Base-by-base conservation (phyloP, 139 green algal genomes). In the Chlamydomonas incerta region DNA sequence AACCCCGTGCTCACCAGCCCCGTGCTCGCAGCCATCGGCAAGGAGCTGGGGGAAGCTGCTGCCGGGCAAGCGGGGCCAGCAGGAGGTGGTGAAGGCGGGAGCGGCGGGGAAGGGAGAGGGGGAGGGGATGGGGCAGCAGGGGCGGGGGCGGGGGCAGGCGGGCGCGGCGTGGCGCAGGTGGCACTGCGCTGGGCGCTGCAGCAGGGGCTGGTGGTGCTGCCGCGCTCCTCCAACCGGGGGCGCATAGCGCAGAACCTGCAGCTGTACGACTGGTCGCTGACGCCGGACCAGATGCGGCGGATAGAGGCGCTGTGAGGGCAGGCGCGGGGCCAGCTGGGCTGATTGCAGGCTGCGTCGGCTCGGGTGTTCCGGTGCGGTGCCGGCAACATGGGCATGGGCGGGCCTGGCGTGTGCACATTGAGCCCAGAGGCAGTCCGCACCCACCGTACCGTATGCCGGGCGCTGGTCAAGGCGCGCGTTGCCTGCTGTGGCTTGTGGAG, bases 121-220 rank as follows among this genome's bases (percentile, higher is more conserved):
- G 31, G 50, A 14, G 47, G 6, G 41, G n/a, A n/a, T n/a, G 41
- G 41, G 41, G 5, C 8, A 50, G 41, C 6, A 50, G 41, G 8
- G 41, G 41, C 6, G 8, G 41, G 41, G 41, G 41, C 6, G 8
- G 41, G 41, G 6, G 41, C 6, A 5, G 57, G 8, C 10, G 80
- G 33, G 2, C 55, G 65, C 34, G 58, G 52, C 26, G 69, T 35
- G 34, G 90, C 83, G 18, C 91, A 95, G 87, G 92, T 95, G 55
- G 88, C 91, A 66, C 87, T 96, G 88, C 88, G 89, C 6, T 96
- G 94, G 94, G 94, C 93, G 58, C 89, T 96, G 87, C 92, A 95
- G 58, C 87, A 91, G 26, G 91, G 88, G 8, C 82, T 93, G 87
- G 90, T 94, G 20, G 88, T 92, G 33, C 86, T 93, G 29, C 88